These are phyloP conservation scores for Cladosporium velox DNA, from an alignment of 2,329 filamentous ascomycete species.

Conservation along the genomic window DNA sequence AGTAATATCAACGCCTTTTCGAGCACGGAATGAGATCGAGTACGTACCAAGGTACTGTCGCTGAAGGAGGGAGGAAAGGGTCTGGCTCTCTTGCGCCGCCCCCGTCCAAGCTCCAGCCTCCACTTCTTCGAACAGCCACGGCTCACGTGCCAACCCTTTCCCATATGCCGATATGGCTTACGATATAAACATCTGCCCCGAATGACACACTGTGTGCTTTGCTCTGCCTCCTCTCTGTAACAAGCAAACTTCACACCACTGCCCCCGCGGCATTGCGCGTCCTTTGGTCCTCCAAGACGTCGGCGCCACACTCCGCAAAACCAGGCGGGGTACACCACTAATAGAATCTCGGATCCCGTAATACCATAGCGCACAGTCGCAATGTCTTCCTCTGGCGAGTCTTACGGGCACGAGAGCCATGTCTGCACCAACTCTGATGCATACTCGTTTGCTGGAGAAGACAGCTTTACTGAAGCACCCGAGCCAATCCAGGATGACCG, in stretches of 20 bases:
- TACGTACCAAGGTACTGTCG: constrained; percentile 3
- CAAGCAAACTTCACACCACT: not conserved
- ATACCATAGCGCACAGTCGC: not conserved
- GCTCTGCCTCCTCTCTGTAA: not conserved
- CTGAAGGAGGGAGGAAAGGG: not conserved
- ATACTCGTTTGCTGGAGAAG: constrained; percentile 2
- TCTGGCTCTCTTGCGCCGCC: constrained; percentile 9
- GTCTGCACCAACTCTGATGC: not conserved
- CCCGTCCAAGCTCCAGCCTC: constrained; percentile 8
- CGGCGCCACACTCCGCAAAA: not conserved
- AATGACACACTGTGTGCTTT: not conserved
- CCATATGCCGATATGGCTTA: constrained; percentile 3
- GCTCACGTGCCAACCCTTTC: constrained; percentile 4
- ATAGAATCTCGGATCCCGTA: not conserved
- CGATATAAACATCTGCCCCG: constrained; percentile 4
- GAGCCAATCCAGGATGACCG: constrained; percentile 8
- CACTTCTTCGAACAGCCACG: constrained; percentile 8
- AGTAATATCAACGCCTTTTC: not conserved
- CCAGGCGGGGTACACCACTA: constrained; percentile 5
- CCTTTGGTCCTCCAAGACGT: not conserved
- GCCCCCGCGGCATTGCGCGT: not conserved
- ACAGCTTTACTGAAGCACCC: not conserved
- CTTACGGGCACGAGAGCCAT: constrained; percentile 4
- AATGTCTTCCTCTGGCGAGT: constrained; percentile 14
- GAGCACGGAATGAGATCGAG: not conserved